A percentile compares a stretch with the other conserved stretches of the same genome.
Evolutionary conservation across 2,329 filamentous ascomycete species (phyloP).

Genomic region (Aspergillus carbonarius): DNA sequence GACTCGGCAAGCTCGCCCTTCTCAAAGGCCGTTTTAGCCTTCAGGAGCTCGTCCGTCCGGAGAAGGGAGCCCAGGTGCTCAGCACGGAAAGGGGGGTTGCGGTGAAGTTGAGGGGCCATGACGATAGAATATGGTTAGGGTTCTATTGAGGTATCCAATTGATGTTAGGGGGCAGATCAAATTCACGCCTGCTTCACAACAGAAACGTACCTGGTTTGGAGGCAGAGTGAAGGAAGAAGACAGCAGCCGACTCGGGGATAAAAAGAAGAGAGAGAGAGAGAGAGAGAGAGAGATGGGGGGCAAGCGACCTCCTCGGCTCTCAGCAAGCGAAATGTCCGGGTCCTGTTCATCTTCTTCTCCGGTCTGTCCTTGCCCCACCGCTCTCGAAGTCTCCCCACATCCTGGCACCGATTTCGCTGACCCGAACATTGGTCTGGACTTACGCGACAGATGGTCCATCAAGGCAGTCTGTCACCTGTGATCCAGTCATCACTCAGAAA

Average conservation of each 20-base stretch:
- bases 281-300: not conserved
- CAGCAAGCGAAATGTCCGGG: not conserved
- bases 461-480: too few relatives aligned
- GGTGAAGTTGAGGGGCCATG: conserved; percentile 37
- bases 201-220: not conserved
- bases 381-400: not conserved
- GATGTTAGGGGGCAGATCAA: not conserved
- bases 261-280: not conserved
- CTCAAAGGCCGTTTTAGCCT: conserved; percentile 57
- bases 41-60: conserved; percentile 62
- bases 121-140: conserved; percentile 5
- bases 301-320: not conserved
- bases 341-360: not conserved
- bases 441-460: too few relatives aligned
- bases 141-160: not conserved
- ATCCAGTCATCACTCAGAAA: too few relatives aligned
- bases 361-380: not conserved
- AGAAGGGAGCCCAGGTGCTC: conserved; percentile 72
- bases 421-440: not conserved
- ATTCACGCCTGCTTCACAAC: not conserved
- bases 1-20: conserved; percentile 55
- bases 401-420: not conserved
- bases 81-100: conserved; percentile 64
- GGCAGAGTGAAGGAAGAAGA: not conserved
- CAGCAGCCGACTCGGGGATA: not conserved